Evolutionary conservation across 208 protist species (phyloP), one percentile per base, ranked within the genome.

Genomic region (Leishmania tarentolae): DNA sequence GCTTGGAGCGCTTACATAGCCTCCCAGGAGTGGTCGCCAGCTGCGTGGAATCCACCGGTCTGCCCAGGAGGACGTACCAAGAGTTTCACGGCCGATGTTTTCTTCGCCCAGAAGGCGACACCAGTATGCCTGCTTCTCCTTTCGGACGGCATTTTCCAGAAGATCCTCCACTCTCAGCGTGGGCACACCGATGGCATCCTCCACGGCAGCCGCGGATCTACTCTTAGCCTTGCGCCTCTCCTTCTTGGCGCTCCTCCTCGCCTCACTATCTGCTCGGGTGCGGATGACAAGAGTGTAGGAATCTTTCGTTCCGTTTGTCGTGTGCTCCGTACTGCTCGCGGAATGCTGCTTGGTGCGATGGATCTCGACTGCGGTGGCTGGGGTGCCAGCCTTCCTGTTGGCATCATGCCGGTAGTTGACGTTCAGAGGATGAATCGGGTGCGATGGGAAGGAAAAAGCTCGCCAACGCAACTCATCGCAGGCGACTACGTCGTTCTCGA

Each of bases 401-500:
- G 78, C 44, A 50, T 79, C 79, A 78, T 85, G 87, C 46, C 75
- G 83, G 79, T 86, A 88, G 77, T 75, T 88, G 8, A 63, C 59
- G 56, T 72, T 69, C 59, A 91, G 80, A 5, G 87, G 73, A 3
- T 42, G n/a, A 42, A 85, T 81, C 4, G 87, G 79, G 52, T 88
- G 83, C 21, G 89, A 92, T 7, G 81, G 85, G n/a, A 88, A 86
- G 46, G 89, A 77, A 44, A 94, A 92, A 42, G 73, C 52, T 0
- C 77, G 72, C 91, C 91, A 94, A 1, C 88, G 83, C 42, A 88
- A 81, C 8, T 81, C 75, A 42, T 83, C 80, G 76, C 91, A 94
- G 37, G 88, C 91, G 8, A 53, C 37, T 1, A 92, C 47, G 63
- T 94, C 91, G 78, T 94, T 92, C 46, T 84, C 73, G 5, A 94